Evolutionary conservation across 208 protist genomes (phyloP).

Genomic region (Trypanosomatidae sp.): DNA sequence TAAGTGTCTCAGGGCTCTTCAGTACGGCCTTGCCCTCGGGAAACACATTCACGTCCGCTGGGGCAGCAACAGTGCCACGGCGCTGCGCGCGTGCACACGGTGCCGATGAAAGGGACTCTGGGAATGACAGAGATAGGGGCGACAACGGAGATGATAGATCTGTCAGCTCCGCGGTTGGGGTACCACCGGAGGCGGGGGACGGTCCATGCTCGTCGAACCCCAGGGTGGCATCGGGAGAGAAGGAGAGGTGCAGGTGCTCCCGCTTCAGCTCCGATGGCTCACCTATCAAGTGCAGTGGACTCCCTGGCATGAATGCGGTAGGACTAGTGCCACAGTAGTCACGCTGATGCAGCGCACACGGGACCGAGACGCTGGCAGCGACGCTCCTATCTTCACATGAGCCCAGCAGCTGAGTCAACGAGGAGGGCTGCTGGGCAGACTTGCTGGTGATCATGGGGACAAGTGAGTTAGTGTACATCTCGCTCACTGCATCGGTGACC

Average conservation of each 20-base stretch:
- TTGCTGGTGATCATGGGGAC: neutral
- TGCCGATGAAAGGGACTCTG: neutral
- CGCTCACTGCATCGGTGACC: neutral
- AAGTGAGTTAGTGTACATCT: neutral
- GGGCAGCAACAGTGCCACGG: neutral
- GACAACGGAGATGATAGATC: neutral
- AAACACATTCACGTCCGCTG: neutral
- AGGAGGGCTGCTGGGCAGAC: slow-evolving; percentile 3
- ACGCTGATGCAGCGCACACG: neutral
- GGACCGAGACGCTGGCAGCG: neutral
- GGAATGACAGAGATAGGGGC: neutral
- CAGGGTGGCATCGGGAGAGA: neutral
- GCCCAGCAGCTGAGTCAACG: neutral
- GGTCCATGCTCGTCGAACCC: neutral
- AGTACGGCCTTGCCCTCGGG: neutral
- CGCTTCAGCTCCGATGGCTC: neutral
- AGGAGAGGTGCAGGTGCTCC: neutral
- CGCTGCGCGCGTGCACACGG: neutral
- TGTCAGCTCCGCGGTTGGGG: neutral
- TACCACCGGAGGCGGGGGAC: neutral
- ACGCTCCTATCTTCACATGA: neutral
- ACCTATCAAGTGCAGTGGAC: neutral
- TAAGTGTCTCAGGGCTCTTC: neutral
- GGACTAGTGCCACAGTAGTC: neutral
- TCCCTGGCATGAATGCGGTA: neutral